Evolutionary conservation across 2,329 filamentous ascomycete genomes (phyloP), one percentile per base, ranked within the genome.

Genomic region (Ophiosphaerella narmari): DNA sequence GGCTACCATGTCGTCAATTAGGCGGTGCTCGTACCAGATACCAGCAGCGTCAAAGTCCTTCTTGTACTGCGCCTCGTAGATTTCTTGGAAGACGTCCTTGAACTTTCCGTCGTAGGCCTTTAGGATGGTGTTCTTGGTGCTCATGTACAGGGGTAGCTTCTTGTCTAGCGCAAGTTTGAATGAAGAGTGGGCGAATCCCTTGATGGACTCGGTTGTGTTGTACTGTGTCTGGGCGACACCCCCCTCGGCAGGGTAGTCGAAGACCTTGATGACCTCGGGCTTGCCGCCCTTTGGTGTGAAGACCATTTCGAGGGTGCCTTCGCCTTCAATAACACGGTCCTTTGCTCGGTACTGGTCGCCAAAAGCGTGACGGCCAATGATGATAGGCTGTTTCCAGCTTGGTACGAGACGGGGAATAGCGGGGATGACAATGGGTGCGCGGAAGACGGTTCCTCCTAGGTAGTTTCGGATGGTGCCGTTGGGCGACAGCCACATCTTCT

Each of bases 1-100:
- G 42, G 94, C 94, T 59, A 99, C 94, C 94, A 99, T 97, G 79
- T 99, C 94, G 78, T 99, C 94, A 72, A 99, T 97, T 64, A 99
- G 83, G 70, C 94, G 89, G 81, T 99, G 94, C 86, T 99, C 94
- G 75, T 99, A 97, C 94, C 94, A 97, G 79, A 97, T 96, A 57
- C 85, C 85, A 82, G 91, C 90, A 70, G 87, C 87, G 74, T 97
- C 92, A 66, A 97, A 97, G 38, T 90, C 84, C 74, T 85, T 82
- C 82, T 89, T 88, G 82, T 97, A 99, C 66, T 87, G 80, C 52
- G 82, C 83, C 58, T 97, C 90, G 78, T 93, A 99, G 68, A 97
- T 86, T 71, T 95, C 89, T 83, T 99, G 90, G 86, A 99, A 99
- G 76, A 97, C 95, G 72, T 99, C 94, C 87, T 97, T 97, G 86